Evolutionary conservation across 2,329 filamentous ascomycete species (phyloP), one percentile per base, ranked within the genome.

Genomic region (Microcera coccophila): DNA sequence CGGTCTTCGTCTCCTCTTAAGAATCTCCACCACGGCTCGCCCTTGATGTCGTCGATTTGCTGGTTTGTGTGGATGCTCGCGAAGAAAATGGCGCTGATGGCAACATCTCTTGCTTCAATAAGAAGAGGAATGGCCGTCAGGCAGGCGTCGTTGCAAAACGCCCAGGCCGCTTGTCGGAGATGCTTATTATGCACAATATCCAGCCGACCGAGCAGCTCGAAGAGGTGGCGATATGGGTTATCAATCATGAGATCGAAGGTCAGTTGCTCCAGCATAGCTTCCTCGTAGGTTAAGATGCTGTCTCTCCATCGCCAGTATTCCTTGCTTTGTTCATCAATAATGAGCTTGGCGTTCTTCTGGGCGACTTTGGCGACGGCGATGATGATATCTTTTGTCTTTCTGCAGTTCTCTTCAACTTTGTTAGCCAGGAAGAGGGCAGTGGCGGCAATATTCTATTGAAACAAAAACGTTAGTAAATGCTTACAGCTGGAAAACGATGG

Each of bases 281-380:
- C 93, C 68, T 98, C 93, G 61, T 94, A 89, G 52, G 86, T 84
- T 12, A 97, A 72, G 44, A 98, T 95, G 45, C 85, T 93, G 62
- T 98, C 93, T 48, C 90, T 81, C 93, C 93, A 98, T 59, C 87
- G 82, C 93, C 93, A 98, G 63, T 93, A 98, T 62, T 98, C 93
- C 61, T 96, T 97, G 54, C 87, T 94, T 65, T 97, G 90, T 67
- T 97, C 93, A 62, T 98, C 93, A 39, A 97, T 87, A 41, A 91
- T 74, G 45, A 96, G 79, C 57, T 89, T 87, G 2, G 88, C 76
- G 55, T 97, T 91, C 70, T 98, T 97, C 66, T 96, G 90, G 20
- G 91, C 93, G 16, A 96, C 89, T 53, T 91, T 88, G 47, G 90
- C 93, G 57, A 95, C 93, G 1, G 90, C 88, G 22, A 96, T 85